Percentiles rank a stretch among this genome's conserved stretches.
Conservation (phyloP, 179 eudicot species). For the Beta macrorhiza region DNA sequence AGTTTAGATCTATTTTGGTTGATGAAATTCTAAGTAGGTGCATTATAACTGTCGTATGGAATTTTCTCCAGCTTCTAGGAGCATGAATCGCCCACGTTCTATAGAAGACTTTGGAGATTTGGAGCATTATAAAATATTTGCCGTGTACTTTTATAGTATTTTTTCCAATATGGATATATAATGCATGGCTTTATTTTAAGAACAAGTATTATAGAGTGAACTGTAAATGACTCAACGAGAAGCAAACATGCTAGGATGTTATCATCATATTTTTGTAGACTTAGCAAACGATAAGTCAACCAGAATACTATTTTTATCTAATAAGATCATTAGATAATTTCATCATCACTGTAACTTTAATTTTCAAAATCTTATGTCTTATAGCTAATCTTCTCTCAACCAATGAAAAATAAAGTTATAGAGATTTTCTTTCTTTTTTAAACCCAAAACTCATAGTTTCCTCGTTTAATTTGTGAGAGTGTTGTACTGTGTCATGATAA, state of each 20-base stretch:
- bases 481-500: no score
- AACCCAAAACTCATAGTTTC: no score
- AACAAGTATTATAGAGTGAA: not conserved
- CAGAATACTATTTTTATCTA: not conserved
- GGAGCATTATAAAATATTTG: not conserved
- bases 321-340: no score
- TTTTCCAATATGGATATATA: not conserved
- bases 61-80: not conserved
- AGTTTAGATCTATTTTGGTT: not conserved
- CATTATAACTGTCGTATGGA: not conserved
- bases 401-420: no score
- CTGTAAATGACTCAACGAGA: slow-evolving; percentile 1
- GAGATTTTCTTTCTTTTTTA: no score
- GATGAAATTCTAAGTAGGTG: not conserved
- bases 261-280: not conserved
- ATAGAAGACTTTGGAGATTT: slow-evolving; percentile 16
- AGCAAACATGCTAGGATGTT: slow-evolving; percentile 12
- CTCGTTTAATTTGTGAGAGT: no score
- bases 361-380: no score
- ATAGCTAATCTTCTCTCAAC: no score
- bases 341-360: no score
- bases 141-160: not conserved
- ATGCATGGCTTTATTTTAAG: not conserved
- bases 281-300: slow-evolving; percentile 9
- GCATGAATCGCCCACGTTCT: slow-evolving; percentile 18